Conservation (phyloP, 176 grass and related monocot genomes). For the Phoenix dactylifera region DNA sequence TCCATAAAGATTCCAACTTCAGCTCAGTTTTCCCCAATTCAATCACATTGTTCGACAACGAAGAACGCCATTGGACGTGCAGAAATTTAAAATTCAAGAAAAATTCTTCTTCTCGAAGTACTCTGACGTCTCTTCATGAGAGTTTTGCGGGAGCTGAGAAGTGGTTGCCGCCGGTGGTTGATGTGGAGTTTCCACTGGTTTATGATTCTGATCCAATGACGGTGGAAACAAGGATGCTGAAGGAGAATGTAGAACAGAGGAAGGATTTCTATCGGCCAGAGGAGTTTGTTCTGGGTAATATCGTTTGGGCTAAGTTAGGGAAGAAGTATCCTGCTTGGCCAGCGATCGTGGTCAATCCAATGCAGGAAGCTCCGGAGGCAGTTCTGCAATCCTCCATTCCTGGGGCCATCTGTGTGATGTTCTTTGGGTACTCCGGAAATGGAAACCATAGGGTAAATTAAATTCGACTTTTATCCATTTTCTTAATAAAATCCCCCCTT, state of each 20-base stretch:
- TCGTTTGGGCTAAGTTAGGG: constrained; percentile 78
- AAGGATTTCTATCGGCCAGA: constrained; percentile 15
- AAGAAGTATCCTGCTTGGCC: constrained; percentile 79
- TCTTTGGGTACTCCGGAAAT: constrained; percentile 61
- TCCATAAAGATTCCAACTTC: constrained; percentile 20
- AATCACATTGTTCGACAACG: constrained; percentile 31
- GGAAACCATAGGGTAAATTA: constrained; percentile 49
- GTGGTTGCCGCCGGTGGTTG: neutral
- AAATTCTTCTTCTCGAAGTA: constrained; percentile 38
- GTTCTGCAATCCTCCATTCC: constrained; percentile 30
- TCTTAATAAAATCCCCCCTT: too few species aligned
- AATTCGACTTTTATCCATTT: neutral
- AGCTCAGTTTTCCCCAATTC: constrained; percentile 26
- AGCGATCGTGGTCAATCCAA: constrained; percentile 61
- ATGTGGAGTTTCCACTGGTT: neutral
- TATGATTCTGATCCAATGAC: constrained; percentile 15
- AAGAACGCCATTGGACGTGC: constrained; percentile 32
- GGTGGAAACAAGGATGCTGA: constrained; percentile 10
- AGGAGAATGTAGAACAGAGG: constrained; percentile 15
- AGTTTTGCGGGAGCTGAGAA: neutral
- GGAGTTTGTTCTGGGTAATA: constrained; percentile 62
- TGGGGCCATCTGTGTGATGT: constrained; percentile 64
- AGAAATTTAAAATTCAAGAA: constrained; percentile 50
- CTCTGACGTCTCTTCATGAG: constrained; percentile 32
- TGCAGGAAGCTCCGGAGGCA: constrained; percentile 42